Evolutionary conservation across 257 asterid genomes (phyloP).

Genomic region (Nicotiana knightiana): DNA sequence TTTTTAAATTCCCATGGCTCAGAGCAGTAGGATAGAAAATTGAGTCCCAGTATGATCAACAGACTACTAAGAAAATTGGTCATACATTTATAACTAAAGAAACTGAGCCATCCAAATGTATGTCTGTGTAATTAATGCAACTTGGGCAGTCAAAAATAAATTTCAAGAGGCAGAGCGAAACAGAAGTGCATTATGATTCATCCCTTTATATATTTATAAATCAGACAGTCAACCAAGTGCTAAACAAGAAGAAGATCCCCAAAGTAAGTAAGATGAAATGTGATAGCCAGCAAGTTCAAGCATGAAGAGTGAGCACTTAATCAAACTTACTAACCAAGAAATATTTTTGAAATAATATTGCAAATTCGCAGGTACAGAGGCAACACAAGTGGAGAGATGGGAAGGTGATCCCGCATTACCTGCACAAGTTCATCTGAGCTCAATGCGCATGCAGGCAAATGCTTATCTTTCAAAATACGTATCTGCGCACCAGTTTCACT

Average conservation of each 20-base stretch:
- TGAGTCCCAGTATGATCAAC: neutral
- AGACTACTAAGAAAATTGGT: neutral
- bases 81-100: neutral
- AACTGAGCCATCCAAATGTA: neutral
- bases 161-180: neutral
- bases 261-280: neutral
- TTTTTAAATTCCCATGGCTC: neutral
- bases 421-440: conserved; percentile 25
- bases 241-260: neutral
- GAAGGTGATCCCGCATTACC: conserved; percentile 15
- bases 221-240: neutral
- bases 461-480: conserved; percentile 23
- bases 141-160: neutral
- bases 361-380: neutral
- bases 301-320: neutral
- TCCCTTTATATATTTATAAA: neutral
- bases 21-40: neutral
- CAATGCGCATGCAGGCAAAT: conserved; percentile 25
- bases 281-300: neutral
- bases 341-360: neutral
- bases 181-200: neutral
- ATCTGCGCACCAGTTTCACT: conserved; percentile 25
- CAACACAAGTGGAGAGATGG: neutral
- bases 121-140: neutral
- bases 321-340: neutral